Percentiles rank a stretch among this genome's conserved stretches.
phyloP scores from a whole-genome alignment of 1,284 basidiomycete genomes.

The Blastosporella zonata region DNA sequence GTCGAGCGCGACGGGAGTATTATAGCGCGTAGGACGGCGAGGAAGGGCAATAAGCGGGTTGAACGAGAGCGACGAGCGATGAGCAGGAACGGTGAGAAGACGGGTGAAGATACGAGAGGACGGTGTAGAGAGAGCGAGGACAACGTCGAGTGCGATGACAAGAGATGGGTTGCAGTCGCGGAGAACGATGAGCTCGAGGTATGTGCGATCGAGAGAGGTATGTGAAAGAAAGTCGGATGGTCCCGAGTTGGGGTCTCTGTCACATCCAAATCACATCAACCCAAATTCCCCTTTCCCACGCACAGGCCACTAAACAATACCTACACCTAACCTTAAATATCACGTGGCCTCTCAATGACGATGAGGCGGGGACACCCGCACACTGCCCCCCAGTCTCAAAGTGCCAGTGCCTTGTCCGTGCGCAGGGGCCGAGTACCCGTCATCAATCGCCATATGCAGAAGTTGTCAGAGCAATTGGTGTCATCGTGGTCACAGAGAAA shows the following conservation, averaged over 20 bases:
- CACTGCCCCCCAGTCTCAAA: neutral
- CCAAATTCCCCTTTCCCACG: constrained; percentile 35
- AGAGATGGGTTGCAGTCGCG: constrained; percentile 27
- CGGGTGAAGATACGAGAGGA: constrained; percentile 19
- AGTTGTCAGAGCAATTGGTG: neutral
- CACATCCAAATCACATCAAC: constrained; percentile 39
- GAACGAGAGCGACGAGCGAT: constrained; percentile 15
- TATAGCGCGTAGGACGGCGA: constrained; percentile 19
- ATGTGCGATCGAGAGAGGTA: constrained; percentile 39
- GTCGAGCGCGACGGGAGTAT: constrained; percentile 21
- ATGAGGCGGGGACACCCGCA: constrained; percentile 18
- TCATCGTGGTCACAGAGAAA: neutral
- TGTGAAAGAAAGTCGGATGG: constrained; percentile 43
- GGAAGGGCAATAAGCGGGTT: constrained; percentile 9
- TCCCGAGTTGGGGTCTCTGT: constrained; percentile 35
- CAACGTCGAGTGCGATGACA: constrained; percentile 22
- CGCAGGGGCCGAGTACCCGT: no score
- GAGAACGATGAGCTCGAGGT: constrained; percentile 27
- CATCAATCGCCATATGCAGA: neutral
- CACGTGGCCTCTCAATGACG: constrained; percentile 27
- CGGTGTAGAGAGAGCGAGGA: constrained; percentile 10
- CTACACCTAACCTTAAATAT: constrained; percentile 30
- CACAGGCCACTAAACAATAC: constrained; percentile 40
- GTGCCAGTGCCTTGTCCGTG: neutral
- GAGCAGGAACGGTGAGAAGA: constrained; percentile 16